Percentiles rank a stretch among this genome's conserved stretches.
phyloP scores from a whole-genome alignment of 140 eudicot species.

The Oenanthe javanica region DNA sequence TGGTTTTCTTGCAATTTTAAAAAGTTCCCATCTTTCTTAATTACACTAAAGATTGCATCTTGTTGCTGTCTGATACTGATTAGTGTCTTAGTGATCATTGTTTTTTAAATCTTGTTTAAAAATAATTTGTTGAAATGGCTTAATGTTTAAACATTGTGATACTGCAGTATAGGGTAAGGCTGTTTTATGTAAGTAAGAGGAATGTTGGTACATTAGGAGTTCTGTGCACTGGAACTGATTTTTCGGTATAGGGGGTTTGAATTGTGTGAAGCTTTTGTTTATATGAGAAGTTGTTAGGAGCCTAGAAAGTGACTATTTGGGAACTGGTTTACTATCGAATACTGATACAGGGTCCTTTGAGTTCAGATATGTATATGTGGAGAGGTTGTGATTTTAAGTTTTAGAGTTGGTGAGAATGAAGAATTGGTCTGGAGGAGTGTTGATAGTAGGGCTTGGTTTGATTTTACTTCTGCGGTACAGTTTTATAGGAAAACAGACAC shows the following conservation, averaged over 20 bases:
- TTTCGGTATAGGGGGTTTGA: neutral
- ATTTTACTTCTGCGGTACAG: conserved; percentile 55
- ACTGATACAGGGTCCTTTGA: too few relatives aligned
- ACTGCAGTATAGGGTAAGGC: neutral
- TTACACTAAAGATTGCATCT: neutral
- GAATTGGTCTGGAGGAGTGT: conserved; percentile 87
- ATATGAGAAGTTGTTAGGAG: neutral
- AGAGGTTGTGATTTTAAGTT: neutral
- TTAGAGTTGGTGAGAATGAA: conserved; percentile 42
- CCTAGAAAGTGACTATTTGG: neutral
- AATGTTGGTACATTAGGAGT: neutral
- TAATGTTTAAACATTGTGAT: neutral
- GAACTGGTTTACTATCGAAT: neutral
- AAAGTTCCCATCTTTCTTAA: neutral
- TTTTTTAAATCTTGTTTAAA: neutral
- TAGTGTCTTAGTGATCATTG: neutral
- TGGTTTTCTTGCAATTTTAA: neutral
- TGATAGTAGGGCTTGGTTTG: conserved; percentile 56
- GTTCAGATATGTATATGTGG: neutral
- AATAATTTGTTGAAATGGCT: neutral
- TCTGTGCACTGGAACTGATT: neutral
- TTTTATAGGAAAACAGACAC: conserved; percentile 44
- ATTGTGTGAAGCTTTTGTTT: neutral
- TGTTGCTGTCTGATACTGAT: neutral
- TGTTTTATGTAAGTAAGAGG: neutral